Base-by-base conservation (phyloP, 371 early-diverging fungal species). In the Phascolomyces articulosus region DNA sequence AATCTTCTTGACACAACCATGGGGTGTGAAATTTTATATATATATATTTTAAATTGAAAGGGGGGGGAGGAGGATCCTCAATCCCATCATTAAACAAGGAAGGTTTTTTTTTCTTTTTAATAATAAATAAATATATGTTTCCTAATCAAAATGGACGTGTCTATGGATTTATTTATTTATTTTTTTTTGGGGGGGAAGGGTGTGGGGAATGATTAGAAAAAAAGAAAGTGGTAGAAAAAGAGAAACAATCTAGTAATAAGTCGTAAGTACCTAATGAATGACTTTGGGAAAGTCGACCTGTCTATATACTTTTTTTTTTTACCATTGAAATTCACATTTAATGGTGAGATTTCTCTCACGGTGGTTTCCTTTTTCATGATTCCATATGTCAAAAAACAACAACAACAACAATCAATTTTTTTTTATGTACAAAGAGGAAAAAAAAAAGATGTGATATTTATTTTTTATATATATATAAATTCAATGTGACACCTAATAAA, bases 401-500 rank as follows among this genome's bases (percentile, higher is more conserved):
- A 38, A 38, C 38, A 6, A 38, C 6, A 13, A 9, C 38, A 38
- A 13, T 38, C 9, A 9, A 18, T 44, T 51, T 51, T 51, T 51
- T 51, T 51, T 51, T 51, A 51, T 51, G 51, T 51, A 51, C 51
- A 51, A 47, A 20, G 16, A 47, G 7, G 51, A 24, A 51, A 13
- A 24, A 51, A 13, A 24, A 51, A 23, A 7, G 15, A n/a, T 44
- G 44, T 44, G 44, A 4, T 44, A n/a, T 44, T 44, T 44, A 13
- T 51, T 51, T 51, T 47, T n/a, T n/a, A n/a, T n/a, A n/a, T n/a
- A n/a, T n/a, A n/a, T n/a, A n/a, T n/a, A n/a, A n/a, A n/a, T 47
- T 20, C 47, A 47, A 51, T 51, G 51, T 51, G 51, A 51, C 51
- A 51, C 51, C 24, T 51, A 51, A 51, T 51, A 51, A 51, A 51